A percentile compares a stretch with the other conserved stretches of the same genome.
phyloP scores from a whole-genome alignment of 305 asterid genomes.

The Lippia alba region DNA sequence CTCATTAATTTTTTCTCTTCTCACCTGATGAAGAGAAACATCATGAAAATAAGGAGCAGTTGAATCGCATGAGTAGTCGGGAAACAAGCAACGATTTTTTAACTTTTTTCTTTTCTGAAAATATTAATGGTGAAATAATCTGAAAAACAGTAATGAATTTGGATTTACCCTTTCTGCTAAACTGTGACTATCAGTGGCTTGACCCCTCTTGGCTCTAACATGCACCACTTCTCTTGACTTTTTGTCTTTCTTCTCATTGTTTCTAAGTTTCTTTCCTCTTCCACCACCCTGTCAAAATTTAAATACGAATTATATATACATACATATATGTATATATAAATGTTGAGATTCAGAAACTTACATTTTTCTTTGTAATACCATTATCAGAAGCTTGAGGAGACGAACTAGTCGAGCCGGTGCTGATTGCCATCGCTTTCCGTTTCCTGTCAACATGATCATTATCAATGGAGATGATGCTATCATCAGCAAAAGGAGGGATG shows the following conservation, averaged over 20 bases:
- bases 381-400: slow-evolving; percentile 66
- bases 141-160: background rate
- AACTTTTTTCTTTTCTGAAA: background rate
- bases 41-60: background rate
- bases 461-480: slow-evolving; percentile 31
- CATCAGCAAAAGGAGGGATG: slow-evolving; percentile 26
- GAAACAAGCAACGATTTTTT: background rate
- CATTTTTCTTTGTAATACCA: slow-evolving; percentile 52
- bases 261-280: slow-evolving; percentile 61
- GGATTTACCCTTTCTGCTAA: slow-evolving; percentile 86
- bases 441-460: slow-evolving; percentile 43
- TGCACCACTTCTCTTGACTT: slow-evolving; percentile 70
- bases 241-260: slow-evolving; percentile 47
- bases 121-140: background rate
- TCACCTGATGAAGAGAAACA: slow-evolving; percentile 49
- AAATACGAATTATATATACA: background rate
- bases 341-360: slow-evolving; percentile 25
- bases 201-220: slow-evolving; percentile 92
- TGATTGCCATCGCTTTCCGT: slow-evolving; percentile 48
- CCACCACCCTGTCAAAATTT: slow-evolving; percentile 43
- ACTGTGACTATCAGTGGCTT: slow-evolving; percentile 96
- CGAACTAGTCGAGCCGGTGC: slow-evolving; percentile 55
- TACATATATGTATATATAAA: too few species aligned
- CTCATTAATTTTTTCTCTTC: slow-evolving; percentile 91
- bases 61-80: background rate